phyloP scores from a whole-genome alignment of 176 grass and related monocot genomes.

The Phoenix roebelenii region DNA sequence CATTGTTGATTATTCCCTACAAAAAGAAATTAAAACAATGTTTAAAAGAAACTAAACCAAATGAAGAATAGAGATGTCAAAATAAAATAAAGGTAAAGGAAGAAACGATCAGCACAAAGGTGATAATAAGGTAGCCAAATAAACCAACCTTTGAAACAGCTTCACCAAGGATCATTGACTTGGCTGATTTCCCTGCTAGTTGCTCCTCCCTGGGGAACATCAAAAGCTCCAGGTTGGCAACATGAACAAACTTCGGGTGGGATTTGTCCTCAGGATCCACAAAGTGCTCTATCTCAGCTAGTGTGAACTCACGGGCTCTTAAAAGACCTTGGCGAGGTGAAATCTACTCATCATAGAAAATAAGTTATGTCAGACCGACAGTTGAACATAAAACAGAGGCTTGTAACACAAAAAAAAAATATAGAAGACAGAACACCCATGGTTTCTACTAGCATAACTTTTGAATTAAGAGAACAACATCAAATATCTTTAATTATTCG shows the following conservation, averaged over 20 bases:
- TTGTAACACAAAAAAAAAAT: no score
- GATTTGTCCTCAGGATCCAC: slow-evolving; percentile 29
- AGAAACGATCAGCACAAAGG: neutral
- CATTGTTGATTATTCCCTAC: slow-evolving; percentile 36
- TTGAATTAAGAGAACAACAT: no score
- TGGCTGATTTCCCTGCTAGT: slow-evolving; percentile 45
- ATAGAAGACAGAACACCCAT: no score
- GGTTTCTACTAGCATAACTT: no score
- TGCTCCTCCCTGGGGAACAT: slow-evolving; percentile 87
- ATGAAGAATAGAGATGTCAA: no score
- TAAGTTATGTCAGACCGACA: no score
- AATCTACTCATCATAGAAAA: slow-evolving; percentile 41
- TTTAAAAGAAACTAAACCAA: slow-evolving; percentile 1
- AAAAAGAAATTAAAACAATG: slow-evolving; percentile 2
- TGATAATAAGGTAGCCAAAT: slow-evolving; percentile 2
- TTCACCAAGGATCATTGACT: slow-evolving; percentile 31
- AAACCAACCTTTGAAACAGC: slow-evolving; percentile 62
- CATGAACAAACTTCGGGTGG: slow-evolving; percentile 77
- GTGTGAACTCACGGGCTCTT: slow-evolving; percentile 83
- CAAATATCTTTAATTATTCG: no score
- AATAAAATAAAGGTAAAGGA: neutral
- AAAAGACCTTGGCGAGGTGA: slow-evolving; percentile 93
- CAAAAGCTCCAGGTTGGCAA: slow-evolving; percentile 62
- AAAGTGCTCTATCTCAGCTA: slow-evolving; percentile 10
- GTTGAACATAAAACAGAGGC: no score